phyloP scores from a whole-genome alignment of 345 rosid species.

The Murraya paniculata region DNA sequence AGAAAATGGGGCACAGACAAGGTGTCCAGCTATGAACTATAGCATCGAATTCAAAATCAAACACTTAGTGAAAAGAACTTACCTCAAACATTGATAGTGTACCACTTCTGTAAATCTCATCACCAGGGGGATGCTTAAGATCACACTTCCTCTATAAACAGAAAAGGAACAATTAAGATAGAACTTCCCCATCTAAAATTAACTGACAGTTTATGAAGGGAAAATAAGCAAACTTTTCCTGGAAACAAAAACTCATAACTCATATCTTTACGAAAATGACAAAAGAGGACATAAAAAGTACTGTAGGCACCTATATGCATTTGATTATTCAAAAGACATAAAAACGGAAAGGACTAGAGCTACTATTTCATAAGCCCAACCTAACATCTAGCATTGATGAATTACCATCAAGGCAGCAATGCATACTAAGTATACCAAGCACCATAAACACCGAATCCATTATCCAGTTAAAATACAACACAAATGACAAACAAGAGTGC shows the following conservation, averaged over 20 bases:
- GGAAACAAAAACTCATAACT: background rate
- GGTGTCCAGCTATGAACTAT: background rate
- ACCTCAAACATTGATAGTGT: constrained; percentile 99
- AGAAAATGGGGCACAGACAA: background rate
- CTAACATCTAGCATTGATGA: background rate
- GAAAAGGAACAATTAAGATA: constrained; percentile 5
- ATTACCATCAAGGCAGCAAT: background rate
- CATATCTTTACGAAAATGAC: background rate
- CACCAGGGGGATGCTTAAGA: constrained; percentile 98
- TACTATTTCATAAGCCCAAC: background rate
- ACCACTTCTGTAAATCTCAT: constrained; percentile 96
- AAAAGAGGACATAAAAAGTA: background rate
- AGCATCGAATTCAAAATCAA: background rate
- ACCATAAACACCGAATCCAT: background rate
- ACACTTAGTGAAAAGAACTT: constrained; percentile 6
- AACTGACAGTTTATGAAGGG: background rate
- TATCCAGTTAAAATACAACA: background rate
- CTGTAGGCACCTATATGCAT: background rate
- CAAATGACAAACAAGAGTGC: background rate
- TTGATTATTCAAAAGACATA: background rate
- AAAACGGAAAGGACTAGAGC: background rate
- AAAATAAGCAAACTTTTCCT: background rate
- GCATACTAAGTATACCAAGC: background rate
- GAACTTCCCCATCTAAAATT: background rate
- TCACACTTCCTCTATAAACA: constrained; percentile 76